Conservation (phyloP, 345 rosid species). For the Salix purpurea region DNA sequence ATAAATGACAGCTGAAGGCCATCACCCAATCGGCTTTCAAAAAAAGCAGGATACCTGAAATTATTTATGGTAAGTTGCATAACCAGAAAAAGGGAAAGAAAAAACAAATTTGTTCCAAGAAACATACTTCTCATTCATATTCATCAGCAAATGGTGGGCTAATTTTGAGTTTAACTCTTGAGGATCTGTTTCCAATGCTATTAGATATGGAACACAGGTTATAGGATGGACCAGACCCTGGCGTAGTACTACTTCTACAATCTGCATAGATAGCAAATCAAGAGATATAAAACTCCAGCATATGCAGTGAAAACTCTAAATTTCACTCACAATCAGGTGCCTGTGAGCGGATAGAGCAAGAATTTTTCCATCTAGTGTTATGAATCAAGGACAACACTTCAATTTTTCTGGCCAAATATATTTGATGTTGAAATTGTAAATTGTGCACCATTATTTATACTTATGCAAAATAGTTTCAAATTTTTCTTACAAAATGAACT, state of each 20-base stretch:
- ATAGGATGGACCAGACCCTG: slow-evolving; percentile 99
- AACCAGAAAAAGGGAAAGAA: neutral
- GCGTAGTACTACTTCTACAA: slow-evolving; percentile 92
- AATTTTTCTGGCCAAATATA: neutral
- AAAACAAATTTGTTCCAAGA: slow-evolving; percentile 1
- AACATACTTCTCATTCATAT: slow-evolving; percentile 96
- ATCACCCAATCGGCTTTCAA: slow-evolving; percentile 96
- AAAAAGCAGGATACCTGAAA: slow-evolving; percentile 93
- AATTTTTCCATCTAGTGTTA: neutral
- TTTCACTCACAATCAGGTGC: neutral
- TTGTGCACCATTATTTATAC: neutral
- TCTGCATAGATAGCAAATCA: slow-evolving; percentile 42
- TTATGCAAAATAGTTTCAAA: too few relatives aligned
- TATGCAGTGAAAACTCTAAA: neutral
- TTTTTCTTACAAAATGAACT: neutral
- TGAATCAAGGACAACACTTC: too few relatives aligned
- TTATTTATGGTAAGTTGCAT: slow-evolving; percentile 20
- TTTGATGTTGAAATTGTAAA: neutral
- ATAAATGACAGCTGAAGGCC: slow-evolving; percentile 93
- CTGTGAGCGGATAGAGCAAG: neutral
- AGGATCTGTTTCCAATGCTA: slow-evolving; percentile 99
- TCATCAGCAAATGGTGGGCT: slow-evolving; percentile 97
- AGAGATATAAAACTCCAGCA: neutral
- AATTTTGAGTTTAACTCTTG: slow-evolving; percentile 84
- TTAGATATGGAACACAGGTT: slow-evolving; percentile 94